These are phyloP conservation scores for Zelonia costaricensis DNA, from an alignment of 208 protist genomes.

Conservation along the genomic window DNA sequence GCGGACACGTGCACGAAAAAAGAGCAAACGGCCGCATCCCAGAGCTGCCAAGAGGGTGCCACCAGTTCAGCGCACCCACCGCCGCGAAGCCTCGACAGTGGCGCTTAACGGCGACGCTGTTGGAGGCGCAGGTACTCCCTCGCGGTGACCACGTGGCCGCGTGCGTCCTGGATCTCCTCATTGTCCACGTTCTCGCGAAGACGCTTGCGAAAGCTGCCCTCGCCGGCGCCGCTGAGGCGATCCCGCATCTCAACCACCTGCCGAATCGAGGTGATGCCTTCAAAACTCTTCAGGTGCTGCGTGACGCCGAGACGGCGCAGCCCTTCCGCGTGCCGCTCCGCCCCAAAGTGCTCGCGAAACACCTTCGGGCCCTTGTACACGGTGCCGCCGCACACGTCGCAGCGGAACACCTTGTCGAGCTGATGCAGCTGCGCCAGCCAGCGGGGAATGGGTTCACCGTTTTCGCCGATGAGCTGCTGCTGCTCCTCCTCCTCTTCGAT, in stretches of 20 bases:
- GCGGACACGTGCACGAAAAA: no score
- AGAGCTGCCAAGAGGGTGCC: neutral
- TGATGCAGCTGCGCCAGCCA: conserved; percentile 85
- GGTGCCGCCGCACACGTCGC: conserved; percentile 87
- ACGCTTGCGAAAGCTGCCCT: conserved; percentile 48
- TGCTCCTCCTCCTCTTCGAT: conserved; percentile 32
- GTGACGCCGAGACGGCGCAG: conserved; percentile 77
- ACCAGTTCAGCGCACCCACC: neutral
- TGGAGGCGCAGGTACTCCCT: conserved; percentile 69
- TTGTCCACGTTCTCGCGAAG: conserved; percentile 70
- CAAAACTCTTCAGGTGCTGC: conserved; percentile 66
- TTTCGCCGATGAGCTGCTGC: conserved; percentile 67
- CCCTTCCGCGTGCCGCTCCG: conserved; percentile 80
- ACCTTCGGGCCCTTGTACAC: conserved; percentile 84
- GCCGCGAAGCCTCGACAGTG: no score
- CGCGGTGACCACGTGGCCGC: conserved; percentile 78
- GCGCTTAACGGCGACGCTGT: conserved; percentile 7
- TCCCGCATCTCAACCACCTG: conserved; percentile 81
- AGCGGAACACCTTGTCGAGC: conserved; percentile 80
- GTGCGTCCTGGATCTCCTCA: conserved; percentile 84
- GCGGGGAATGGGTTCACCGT: conserved; percentile 76
- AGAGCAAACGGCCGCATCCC: no score
- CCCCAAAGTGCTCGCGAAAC: conserved; percentile 88
- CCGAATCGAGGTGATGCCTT: conserved; percentile 75
- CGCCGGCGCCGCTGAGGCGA: conserved; percentile 28